These are phyloP conservation scores for Boletellus sp. DNA, from an alignment of 1,284 basidiomycete species.

Conservation along the genomic window DNA sequence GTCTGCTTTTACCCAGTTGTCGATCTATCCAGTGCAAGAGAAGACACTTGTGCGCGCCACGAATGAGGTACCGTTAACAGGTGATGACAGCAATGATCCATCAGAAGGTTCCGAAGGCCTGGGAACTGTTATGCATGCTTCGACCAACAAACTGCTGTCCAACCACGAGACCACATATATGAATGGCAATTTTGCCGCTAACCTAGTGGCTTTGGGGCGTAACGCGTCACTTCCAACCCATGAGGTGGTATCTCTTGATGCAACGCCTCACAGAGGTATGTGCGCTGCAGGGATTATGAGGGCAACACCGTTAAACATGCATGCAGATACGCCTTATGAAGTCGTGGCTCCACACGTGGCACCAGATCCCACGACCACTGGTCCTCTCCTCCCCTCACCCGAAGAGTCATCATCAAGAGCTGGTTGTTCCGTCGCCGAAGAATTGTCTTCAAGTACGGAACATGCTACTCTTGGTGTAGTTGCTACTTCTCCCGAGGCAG, in stretches of 20 bases:
- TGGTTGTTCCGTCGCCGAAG: slow-evolving; percentile 3
- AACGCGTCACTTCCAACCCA: slow-evolving; percentile 2
- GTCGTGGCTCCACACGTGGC: slow-evolving; percentile 12
- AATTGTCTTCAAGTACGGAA: slow-evolving; percentile 8
- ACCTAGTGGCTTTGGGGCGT: slow-evolving; percentile 7
- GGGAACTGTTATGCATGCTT: slow-evolving; percentile 16
- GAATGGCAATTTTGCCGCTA: slow-evolving; percentile 14
- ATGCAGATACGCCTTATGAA: slow-evolving; percentile 15
- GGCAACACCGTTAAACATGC: slow-evolving; percentile 11
- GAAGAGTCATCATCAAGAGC: slow-evolving; percentile 8
- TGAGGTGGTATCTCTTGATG: slow-evolving; percentile 7
- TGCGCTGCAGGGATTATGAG: background rate
- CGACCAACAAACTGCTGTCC: slow-evolving; percentile 13
- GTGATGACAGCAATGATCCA: slow-evolving; percentile 8
- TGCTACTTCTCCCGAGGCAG: slow-evolving; percentile 7
- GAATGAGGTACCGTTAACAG: slow-evolving; percentile 12
- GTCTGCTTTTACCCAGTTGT: slow-evolving; percentile 16
- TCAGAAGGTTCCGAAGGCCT: slow-evolving; percentile 21
- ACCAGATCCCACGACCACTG: slow-evolving; percentile 2
- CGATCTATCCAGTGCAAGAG: slow-evolving; percentile 25
- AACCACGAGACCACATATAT: slow-evolving; percentile 22
- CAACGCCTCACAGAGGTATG: slow-evolving; percentile 17
- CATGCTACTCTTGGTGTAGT: slow-evolving; percentile 8
- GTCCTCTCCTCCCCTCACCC: slow-evolving; percentile 4
- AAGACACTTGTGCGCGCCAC: slow-evolving; percentile 13